These are phyloP conservation scores for Tubosaeta sp. DNA, from an alignment of 768 basidiomycete species.

Conservation along the genomic window DNA sequence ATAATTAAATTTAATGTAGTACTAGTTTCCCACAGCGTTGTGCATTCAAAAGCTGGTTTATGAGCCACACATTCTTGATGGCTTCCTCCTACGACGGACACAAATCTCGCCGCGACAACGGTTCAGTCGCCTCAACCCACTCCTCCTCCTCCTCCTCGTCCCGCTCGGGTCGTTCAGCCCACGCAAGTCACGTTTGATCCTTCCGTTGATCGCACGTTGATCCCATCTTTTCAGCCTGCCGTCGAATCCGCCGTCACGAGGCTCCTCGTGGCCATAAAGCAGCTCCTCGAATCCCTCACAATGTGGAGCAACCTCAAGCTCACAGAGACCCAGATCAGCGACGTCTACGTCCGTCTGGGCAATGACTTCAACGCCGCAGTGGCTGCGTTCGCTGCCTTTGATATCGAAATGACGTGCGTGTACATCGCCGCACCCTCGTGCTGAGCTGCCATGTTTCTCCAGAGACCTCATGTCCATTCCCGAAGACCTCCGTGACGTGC, in stretches of 20 bases:
- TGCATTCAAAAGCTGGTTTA: neutral
- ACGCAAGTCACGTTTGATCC: slow-evolving; percentile 21
- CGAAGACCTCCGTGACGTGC: slow-evolving; percentile 79
- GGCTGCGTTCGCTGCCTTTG: slow-evolving; percentile 77
- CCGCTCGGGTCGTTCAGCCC: slow-evolving; percentile 16
- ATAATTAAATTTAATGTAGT: slow-evolving; percentile 8
- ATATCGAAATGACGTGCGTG: slow-evolving; percentile 88
- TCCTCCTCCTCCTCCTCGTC: slow-evolving; percentile 32
- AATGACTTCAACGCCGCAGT: slow-evolving; percentile 97
- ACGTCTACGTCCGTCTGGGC: slow-evolving; percentile 93
- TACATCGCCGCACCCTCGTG: slow-evolving; percentile 15
- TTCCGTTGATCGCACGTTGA: slow-evolving; percentile 3
- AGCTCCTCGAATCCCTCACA: slow-evolving; percentile 86
- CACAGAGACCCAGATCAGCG: slow-evolving; percentile 81
- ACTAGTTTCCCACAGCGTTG: slow-evolving; percentile 13
- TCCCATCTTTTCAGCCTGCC: slow-evolving; percentile 46
- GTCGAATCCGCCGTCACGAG: slow-evolving; percentile 92
- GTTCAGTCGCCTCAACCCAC: slow-evolving; percentile 46
- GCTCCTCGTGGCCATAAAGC: slow-evolving; percentile 90
- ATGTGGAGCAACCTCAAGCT: slow-evolving; percentile 74
- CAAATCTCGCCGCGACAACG: slow-evolving; percentile 49
- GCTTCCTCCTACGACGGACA: slow-evolving; percentile 31
- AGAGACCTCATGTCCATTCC: slow-evolving; percentile 90
- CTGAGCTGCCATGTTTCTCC: slow-evolving; percentile 10
- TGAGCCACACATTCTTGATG: slow-evolving; percentile 19